These are phyloP conservation scores for Laguncularia racemosa DNA, from an alignment of 345 rosid genomes.

Conservation along the genomic window DNA sequence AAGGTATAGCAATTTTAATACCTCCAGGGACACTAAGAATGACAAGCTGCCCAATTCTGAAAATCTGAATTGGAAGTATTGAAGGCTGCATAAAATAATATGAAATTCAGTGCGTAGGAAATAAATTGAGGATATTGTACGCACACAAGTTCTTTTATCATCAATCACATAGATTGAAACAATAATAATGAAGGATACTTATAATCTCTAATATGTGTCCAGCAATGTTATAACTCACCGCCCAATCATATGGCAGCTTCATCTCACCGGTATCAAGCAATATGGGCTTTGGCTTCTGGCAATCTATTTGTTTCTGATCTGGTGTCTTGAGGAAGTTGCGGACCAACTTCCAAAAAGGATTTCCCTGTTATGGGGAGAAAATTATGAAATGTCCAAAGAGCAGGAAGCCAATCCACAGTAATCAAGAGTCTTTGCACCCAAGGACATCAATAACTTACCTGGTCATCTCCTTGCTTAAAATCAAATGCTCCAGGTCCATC, in stretches of 20 bases:
- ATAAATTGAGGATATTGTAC: not conserved
- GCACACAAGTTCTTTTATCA: too few relatives aligned
- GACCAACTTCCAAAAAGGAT: slow-evolving; percentile 86
- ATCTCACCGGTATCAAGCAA: slow-evolving; percentile 98
- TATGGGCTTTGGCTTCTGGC: slow-evolving; percentile 94
- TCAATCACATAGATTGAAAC: too few relatives aligned
- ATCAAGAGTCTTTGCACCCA: not conserved
- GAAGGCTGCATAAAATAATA: slow-evolving; percentile 67
- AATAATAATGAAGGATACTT: too few relatives aligned
- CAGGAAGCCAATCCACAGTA: not conserved
- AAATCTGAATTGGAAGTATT: slow-evolving; percentile 84
- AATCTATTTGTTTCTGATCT: slow-evolving; percentile 52
- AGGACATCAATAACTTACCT: slow-evolving; percentile 26
- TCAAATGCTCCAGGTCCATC: slow-evolving; percentile 99
- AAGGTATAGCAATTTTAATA: slow-evolving; percentile 16
- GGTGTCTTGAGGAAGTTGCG: slow-evolving; percentile 74
- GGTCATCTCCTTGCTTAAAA: slow-evolving; percentile 91
- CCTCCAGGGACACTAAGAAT: slow-evolving; percentile 97
- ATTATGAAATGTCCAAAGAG: not conserved
- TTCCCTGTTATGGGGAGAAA: slow-evolving; percentile 47
- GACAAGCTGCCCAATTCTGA: slow-evolving; percentile 84
- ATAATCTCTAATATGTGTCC: not conserved
- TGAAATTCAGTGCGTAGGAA: slow-evolving; percentile 1
- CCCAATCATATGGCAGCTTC: slow-evolving; percentile 94
- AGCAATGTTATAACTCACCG: slow-evolving; percentile 42